phyloP scores from a whole-genome alignment of 2,329 filamentous ascomycete species.

The Mariannaea sp. region DNA sequence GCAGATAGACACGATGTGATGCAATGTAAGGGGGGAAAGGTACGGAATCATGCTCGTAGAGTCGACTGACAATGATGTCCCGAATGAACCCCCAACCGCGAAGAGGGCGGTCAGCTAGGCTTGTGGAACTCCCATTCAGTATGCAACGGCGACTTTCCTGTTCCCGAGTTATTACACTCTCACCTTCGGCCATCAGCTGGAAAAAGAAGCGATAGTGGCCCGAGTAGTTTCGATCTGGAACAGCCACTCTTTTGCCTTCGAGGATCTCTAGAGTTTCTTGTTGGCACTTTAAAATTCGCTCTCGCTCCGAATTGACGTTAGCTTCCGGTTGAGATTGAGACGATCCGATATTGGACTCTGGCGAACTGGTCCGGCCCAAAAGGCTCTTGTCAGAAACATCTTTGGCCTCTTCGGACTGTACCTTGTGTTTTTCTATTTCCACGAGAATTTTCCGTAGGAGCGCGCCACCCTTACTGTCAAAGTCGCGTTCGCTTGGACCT shows the following conservation, averaged over 20 bases:
- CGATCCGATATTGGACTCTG: neutral
- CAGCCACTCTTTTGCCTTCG: neutral
- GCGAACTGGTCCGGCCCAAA: no score
- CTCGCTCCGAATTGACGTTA: neutral
- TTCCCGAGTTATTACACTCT: neutral
- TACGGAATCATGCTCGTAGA: neutral
- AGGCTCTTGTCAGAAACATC: no score
- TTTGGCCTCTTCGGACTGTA: no score
- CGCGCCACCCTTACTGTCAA: no score
- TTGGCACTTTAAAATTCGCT: neutral
- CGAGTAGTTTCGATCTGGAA: conserved; percentile 3
- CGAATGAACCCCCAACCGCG: conserved; percentile 8
- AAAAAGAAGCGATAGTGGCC: neutral
- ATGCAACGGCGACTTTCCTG: neutral
- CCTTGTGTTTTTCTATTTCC: no score
- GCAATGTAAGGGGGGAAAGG: neutral
- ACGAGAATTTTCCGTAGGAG: neutral
- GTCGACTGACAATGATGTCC: conserved; percentile 1
- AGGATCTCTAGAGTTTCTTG: conserved; percentile 6
- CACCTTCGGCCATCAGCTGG: neutral
- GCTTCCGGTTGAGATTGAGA: neutral
- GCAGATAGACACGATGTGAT: neutral
- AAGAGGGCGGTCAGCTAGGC: neutral
- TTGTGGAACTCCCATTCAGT: neutral
- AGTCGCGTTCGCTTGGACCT: no score